Evolutionary conservation across 139 green algal genomes (phyloP), one percentile per base, ranked within the genome.

Genomic region (Chlamydomonas eustigma): DNA sequence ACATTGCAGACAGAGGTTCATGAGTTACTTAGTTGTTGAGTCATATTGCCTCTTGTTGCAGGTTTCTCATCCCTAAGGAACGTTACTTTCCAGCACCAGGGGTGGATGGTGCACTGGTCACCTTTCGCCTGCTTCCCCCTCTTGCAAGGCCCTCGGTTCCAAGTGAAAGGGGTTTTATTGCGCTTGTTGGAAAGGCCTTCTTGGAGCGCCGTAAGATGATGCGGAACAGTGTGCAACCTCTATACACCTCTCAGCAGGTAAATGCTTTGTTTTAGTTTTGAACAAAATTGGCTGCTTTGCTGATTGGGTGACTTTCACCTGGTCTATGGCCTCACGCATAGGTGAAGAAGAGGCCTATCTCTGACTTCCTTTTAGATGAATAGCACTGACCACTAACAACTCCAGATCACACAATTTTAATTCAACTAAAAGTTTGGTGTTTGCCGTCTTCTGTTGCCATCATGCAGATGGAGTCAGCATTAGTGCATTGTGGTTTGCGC

Each of bases 81-180:
- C 87, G 87, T 70, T 97, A 94, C 80, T 86, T 80, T 51, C 92
- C 92, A 1, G 85, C 81, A 32, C 92, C 92, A 2, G 88, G 89
- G 22, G 93, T 97, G 33, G 85, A 97, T 78, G 90, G 91, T 5
- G 93, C 91, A 0, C 77, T 97, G 12, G 90, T 93, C 2, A 87
- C 85, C 4, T 96, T 97, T 73, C 38, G 76, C 50, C 85, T 97
- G 37, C 74, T 84, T 34, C 71, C 75, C 4, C 6, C 6, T 4
- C 4, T 5, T 68, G 52, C 52, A 5, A 25, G 52, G 4, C 52
- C 22, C 18, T 8, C 18, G 8, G 52, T 68, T 4, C 52, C 52
- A 33, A 68, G 66, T 22, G 86, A 91, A 70, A 51, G 69, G 6
- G 75, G 32, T 22, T 90, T 92, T 79, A 32, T 85, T 25, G 38